Base-by-base conservation (phyloP, 2,329 filamentous ascomycete genomes). In the Cladophialophora psammophila region DNA sequence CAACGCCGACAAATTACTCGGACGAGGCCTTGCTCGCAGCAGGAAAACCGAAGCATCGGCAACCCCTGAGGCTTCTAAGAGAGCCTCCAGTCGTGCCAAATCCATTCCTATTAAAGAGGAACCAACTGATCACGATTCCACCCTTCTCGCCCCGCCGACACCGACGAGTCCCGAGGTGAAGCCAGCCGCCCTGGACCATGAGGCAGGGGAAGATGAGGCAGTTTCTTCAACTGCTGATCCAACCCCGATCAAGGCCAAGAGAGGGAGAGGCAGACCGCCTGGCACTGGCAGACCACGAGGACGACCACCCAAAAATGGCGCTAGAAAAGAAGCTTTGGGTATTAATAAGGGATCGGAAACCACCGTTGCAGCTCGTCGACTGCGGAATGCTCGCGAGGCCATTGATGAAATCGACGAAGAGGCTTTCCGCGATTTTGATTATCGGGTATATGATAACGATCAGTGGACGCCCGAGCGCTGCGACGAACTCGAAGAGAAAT, bases 401-500 rank as follows among this genome's bases (percentile, higher is more conserved):
- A 89, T 89, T 0, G 91, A 93, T 63, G 88, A 88, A 73, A 86
- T 97, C 67, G 94, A 99, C 72, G 94, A 98, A 78, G 91, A 90
- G 68, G 91, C 92, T 0, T 99, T 97, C 81, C 90, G 91, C 74
- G 87, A 91, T 71, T 99, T 96, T 77, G 91, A 98, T 76, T 98
- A 98, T 77, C 89, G 88, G 57, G 91, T 97, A 80, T 89, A 94
- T 55, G 85, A 87, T 72, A 86, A 93, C 36, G 91, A 94, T 5
- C 93, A 98, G 62, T 99, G 91, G 76, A 96, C 93, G 0, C 86
- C 90, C 0, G 94, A 98, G 78, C 87, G 96, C 67, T 98, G 95
- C 76, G 93, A 96, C 73, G 95, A 99, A 76, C 85, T 99, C 5
- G 95, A 99, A 79, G 90, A 92, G 61, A 90, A 90, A 52, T 99